Conservation (phyloP, 139 green algal genomes). For the Spirogloea muscicola region DNA sequence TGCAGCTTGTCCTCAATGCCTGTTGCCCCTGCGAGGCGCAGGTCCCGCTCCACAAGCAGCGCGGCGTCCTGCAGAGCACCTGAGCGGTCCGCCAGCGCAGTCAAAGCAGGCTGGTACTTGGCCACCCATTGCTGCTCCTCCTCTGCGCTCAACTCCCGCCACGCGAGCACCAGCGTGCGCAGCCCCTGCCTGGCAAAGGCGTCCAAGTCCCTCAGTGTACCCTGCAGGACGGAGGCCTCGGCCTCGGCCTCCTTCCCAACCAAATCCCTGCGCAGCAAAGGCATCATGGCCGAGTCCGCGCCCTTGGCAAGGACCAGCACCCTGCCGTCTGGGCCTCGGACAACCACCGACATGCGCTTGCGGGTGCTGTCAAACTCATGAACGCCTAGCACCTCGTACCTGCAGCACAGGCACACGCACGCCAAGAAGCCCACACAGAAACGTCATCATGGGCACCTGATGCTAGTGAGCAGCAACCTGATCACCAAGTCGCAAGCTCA, state of each 20-base stretch:
- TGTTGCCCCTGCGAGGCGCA: constrained; percentile 79
- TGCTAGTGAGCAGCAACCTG: too few relatives aligned
- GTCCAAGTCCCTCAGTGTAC: constrained; percentile 57
- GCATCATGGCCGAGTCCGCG: constrained; percentile 74
- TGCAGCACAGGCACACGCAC: background rate
- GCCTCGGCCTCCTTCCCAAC: background rate
- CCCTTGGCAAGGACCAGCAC: constrained; percentile 86
- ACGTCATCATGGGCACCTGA: too few relatives aligned
- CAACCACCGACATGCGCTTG: constrained; percentile 56
- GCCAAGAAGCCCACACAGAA: too few relatives aligned
- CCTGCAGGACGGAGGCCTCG: constrained; percentile 26
- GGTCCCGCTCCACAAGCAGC: constrained; percentile 48
- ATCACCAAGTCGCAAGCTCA: too few relatives aligned
- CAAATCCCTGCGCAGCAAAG: constrained; percentile 47
- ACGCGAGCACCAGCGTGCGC: constrained; percentile 70
- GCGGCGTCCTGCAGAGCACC: constrained; percentile 54
- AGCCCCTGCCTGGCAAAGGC: constrained; percentile 73
- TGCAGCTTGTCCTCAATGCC: constrained; percentile 98
- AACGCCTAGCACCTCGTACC: constrained; percentile 54
- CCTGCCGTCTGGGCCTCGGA: constrained; percentile 52
- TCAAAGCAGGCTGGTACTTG: constrained; percentile 34
- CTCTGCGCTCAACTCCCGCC: constrained; percentile 4
- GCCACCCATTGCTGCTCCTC: constrained; percentile 44
- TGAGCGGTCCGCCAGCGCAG: constrained; percentile 55
- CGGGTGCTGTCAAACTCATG: constrained; percentile 58